Percentiles rank a stretch among this genome's conserved stretches.
These are phyloP conservation scores for Cucurbita argyrosperma DNA, from an alignment of 306 rosid species.

Conservation along the genomic window DNA sequence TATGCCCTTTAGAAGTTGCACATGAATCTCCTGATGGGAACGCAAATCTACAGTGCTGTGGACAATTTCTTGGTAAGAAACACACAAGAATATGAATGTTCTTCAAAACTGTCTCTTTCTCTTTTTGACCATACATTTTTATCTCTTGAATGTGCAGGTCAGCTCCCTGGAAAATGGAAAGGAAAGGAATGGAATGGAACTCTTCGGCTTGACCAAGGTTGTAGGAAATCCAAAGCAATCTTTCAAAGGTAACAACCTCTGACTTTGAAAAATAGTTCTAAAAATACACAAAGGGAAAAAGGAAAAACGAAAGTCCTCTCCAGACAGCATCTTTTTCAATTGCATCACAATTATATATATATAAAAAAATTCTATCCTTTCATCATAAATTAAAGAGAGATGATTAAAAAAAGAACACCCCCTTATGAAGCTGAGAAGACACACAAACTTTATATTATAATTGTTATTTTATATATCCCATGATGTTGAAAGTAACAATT, in stretches of 20 bases:
- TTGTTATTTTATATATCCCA: background rate
- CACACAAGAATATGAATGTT: background rate
- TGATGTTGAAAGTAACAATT: conserved; percentile 9
- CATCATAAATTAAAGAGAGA: background rate
- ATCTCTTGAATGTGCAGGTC: background rate
- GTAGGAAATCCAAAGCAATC: background rate
- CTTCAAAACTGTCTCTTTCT: background rate
- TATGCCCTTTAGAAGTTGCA: background rate
- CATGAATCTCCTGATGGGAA: background rate
- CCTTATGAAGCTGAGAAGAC: conserved; percentile 9
- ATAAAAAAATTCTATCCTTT: background rate
- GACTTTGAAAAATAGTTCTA: background rate
- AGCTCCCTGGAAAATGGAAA: background rate
- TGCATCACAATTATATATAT: conserved; percentile 1
- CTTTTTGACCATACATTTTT: background rate
- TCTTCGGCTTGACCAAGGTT: background rate
- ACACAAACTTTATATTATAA: conserved; percentile 2
- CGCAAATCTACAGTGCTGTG: background rate
- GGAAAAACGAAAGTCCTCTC: background rate
- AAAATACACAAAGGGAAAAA: background rate
- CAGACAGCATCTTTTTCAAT: background rate
- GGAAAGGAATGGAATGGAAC: background rate
- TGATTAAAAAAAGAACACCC: background rate
- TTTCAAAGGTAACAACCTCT: background rate
- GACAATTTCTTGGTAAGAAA: background rate